Conservation (phyloP, 495 filamentous ascomycete genomes). For the Penicillium samsonianum region DNA sequence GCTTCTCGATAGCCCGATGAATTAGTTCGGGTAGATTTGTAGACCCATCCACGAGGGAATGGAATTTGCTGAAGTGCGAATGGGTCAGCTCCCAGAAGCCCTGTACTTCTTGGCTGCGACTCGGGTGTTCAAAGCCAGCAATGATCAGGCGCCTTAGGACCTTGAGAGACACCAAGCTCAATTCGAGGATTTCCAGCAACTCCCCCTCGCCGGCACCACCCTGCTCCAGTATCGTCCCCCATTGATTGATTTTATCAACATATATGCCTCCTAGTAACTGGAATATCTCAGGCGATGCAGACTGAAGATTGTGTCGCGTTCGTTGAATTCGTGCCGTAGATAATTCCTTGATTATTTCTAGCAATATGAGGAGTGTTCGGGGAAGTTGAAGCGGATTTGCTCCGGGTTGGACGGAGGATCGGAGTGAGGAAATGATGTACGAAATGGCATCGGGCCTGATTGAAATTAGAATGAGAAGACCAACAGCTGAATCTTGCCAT, state of each 20-base stretch:
- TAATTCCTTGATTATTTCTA: constrained; percentile 88
- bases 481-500: constrained; percentile 7
- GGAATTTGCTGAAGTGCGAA: constrained; percentile 69
- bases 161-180: constrained; percentile 77
- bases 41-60: constrained; percentile 41
- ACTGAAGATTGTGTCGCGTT: constrained; percentile 70
- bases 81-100: constrained; percentile 74
- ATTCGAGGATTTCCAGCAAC: constrained; percentile 63
- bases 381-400: constrained; percentile 59
- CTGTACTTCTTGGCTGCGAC: constrained; percentile 70
- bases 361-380: constrained; percentile 71
- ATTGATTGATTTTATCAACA: constrained; percentile 66
- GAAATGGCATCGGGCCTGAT: constrained; percentile 53
- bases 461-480: constrained; percentile 12
- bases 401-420: constrained; percentile 46
- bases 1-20: constrained; percentile 67
- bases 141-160: constrained; percentile 77
- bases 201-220: constrained; percentile 57
- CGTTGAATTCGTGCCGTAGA: constrained; percentile 72
- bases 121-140: constrained; percentile 79
- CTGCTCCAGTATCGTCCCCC: constrained; percentile 61
- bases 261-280: constrained; percentile 77
- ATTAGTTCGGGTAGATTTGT: constrained; percentile 32
- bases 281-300: constrained; percentile 76
- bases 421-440: constrained; percentile 61